Percentiles rank a stretch among this genome's conserved stretches.
Conservation (phyloP, 345 rosid species). For the Aquilaria sinensis region DNA sequence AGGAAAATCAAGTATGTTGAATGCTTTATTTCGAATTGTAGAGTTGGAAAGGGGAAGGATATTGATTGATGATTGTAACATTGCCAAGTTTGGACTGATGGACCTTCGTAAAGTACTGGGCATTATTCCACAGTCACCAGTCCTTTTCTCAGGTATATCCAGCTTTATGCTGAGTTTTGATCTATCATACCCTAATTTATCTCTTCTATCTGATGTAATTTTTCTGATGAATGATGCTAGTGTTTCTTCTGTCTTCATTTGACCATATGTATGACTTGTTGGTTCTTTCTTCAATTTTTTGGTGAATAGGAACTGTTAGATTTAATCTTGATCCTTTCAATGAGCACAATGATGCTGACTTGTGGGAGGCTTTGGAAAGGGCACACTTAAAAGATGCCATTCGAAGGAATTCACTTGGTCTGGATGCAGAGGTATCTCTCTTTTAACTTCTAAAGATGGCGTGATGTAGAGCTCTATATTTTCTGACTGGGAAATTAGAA, state of each 20-base stretch:
- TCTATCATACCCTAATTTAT: background rate
- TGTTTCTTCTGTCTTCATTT: background rate
- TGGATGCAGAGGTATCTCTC: conserved; percentile 75
- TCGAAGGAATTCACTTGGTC: conserved; percentile 75
- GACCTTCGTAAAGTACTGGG: conserved; percentile 96
- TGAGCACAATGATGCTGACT: conserved; percentile 96
- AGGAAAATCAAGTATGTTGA: conserved; percentile 96
- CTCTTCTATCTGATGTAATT: background rate
- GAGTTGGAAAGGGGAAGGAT: conserved; percentile 94
- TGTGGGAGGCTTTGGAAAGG: conserved; percentile 98
- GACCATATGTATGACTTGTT: background rate
- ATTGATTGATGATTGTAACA: conserved; percentile 75
- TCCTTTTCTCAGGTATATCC: conserved; percentile 89
- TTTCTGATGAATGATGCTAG: background rate
- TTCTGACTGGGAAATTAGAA: too few species aligned
- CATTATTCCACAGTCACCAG: conserved; percentile 97
- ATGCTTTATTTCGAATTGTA: conserved; percentile 89
- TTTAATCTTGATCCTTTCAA: conserved; percentile 96
- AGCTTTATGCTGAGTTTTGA: conserved; percentile 1
- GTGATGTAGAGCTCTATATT: background rate
- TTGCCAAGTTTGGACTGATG: conserved; percentile 72
- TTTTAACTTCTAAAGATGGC: background rate
- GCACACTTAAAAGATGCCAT: conserved; percentile 92
- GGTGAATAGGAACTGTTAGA: conserved; percentile 71
- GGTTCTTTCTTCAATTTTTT: background rate